Evolutionary conservation across 768 basidiomycete species (phyloP).

Genomic region (Naganishia kalamii): DNA sequence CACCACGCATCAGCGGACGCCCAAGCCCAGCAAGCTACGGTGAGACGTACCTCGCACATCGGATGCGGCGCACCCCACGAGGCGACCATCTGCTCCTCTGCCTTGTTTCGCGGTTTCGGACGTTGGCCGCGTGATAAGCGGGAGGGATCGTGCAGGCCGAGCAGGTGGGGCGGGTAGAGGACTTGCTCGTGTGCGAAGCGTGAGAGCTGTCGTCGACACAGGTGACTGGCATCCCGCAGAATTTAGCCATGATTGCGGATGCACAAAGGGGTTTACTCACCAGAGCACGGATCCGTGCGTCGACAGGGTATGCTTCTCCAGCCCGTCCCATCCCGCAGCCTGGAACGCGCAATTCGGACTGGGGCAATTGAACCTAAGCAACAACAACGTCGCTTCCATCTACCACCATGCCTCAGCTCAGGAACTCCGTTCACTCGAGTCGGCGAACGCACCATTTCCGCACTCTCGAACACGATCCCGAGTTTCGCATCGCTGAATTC

Average conservation of each 20-base stretch:
- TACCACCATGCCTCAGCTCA: slow-evolving; percentile 9
- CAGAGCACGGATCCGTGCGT: slow-evolving; percentile 74
- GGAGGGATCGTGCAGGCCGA: slow-evolving; percentile 72
- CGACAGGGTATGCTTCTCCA: slow-evolving; percentile 74
- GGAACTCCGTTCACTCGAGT: background rate
- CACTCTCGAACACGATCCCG: slow-evolving; percentile 74
- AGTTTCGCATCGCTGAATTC: slow-evolving; percentile 50
- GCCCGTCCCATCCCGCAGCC: slow-evolving; percentile 79
- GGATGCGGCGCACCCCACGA: slow-evolving; percentile 46
- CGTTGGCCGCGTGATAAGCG: slow-evolving; percentile 47
- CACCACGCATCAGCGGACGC: background rate
- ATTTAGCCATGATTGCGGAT: background rate
- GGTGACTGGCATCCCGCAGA: slow-evolving; percentile 55
- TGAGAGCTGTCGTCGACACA: slow-evolving; percentile 84
- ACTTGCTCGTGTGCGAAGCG: slow-evolving; percentile 93
- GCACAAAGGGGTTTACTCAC: slow-evolving; percentile 49
- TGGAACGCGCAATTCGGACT: slow-evolving; percentile 74
- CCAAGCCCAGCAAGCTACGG: background rate
- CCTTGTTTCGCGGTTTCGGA: slow-evolving; percentile 35
- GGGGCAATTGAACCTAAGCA: slow-evolving; percentile 92
- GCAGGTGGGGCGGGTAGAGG: slow-evolving; percentile 62
- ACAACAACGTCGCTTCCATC: slow-evolving; percentile 88
- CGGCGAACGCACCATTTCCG: slow-evolving; percentile 51
- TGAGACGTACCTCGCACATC: slow-evolving; percentile 44
- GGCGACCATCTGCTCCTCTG: slow-evolving; percentile 42